phyloP scores from a whole-genome alignment of 768 basidiomycete genomes.

The Mycena rebaudengoi region DNA sequence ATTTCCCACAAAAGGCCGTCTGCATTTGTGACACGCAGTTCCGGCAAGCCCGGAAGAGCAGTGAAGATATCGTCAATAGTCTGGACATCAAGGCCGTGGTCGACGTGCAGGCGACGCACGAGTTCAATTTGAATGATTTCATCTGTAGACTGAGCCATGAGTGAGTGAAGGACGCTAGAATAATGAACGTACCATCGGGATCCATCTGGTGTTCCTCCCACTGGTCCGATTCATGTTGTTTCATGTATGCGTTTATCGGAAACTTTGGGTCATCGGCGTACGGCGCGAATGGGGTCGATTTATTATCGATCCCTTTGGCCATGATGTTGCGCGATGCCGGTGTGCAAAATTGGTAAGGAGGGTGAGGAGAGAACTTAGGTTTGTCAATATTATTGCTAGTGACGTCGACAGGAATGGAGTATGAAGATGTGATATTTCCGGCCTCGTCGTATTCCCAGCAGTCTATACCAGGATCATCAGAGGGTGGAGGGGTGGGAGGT shows the following conservation, averaged over 20 bases:
- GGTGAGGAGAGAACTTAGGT: not conserved
- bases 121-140: slow-evolving; percentile 60
- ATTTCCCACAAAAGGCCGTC: slow-evolving; percentile 54
- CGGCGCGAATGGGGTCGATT: slow-evolving; percentile 45
- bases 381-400: not conserved
- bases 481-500: no score
- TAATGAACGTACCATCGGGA: slow-evolving; percentile 55
- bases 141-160: slow-evolving; percentile 37
- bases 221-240: slow-evolving; percentile 34
- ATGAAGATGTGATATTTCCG: not conserved
- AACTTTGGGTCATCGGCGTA: slow-evolving; percentile 58
- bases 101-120: slow-evolving; percentile 44
- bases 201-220: slow-evolving; percentile 51
- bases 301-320: slow-evolving; percentile 18
- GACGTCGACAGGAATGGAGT: not conserved
- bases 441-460: not conserved
- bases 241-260: slow-evolving; percentile 36
- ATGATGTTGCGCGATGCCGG: slow-evolving; percentile 43
- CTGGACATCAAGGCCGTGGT: slow-evolving; percentile 35
- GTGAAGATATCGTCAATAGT: slow-evolving; percentile 46
- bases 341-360: slow-evolving; percentile 47
- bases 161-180: not conserved
- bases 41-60: slow-evolving; percentile 30
- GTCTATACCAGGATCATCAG: no score
- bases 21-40: slow-evolving; percentile 29